A percentile compares a stretch with the other conserved stretches of the same genome.
Evolutionary conservation across 495 filamentous ascomycete species (phyloP).

Genomic region (Talaromyces wortmannii): DNA sequence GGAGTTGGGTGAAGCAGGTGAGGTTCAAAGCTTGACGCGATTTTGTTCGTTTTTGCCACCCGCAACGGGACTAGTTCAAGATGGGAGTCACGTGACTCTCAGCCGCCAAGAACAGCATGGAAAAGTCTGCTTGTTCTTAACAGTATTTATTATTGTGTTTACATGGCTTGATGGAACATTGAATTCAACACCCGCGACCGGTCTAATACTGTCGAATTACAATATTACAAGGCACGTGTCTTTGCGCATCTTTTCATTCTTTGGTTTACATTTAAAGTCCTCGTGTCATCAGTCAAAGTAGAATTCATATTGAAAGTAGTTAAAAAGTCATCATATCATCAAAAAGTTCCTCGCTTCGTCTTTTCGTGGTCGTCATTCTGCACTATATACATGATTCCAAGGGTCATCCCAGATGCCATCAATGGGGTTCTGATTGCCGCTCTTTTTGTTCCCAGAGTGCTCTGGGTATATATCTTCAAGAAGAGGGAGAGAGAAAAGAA

Average conservation of each 20-base stretch:
- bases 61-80: not conserved
- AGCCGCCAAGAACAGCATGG: no score
- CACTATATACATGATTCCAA: conserved; percentile 4
- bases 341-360: not conserved
- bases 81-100: not conserved
- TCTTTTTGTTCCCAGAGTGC: not conserved
- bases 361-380: conserved; percentile 2
- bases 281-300: no score
- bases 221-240: no score
- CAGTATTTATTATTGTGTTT: no score
- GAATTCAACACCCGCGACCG: no score
- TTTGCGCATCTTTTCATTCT: no score
- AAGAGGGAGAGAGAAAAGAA: not conserved
- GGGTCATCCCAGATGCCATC: not conserved
- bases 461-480: not conserved
- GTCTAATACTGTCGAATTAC: no score
- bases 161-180: no score
- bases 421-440: not conserved
- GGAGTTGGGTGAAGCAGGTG: not conserved
- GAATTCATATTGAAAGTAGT: not conserved
- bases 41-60: conserved; percentile 1
- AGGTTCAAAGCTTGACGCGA: not conserved
- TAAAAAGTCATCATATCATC: not conserved
- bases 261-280: no score
- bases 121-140: no score